phyloP scores from a whole-genome alignment of 1,284 basidiomycete species.

The Fomes fomentarius region DNA sequence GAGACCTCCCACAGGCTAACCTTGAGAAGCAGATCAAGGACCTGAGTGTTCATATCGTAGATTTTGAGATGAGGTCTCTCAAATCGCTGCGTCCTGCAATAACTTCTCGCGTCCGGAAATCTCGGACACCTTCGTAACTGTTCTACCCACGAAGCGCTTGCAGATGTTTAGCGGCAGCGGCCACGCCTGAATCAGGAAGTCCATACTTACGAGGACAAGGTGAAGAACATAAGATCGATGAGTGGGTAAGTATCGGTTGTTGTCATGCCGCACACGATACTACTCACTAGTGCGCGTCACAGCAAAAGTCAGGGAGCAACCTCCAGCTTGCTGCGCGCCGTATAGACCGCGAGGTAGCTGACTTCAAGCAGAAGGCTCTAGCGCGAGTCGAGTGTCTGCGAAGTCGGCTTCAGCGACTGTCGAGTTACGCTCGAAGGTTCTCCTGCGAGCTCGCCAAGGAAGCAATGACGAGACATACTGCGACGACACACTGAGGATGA shows the following conservation, averaged over 20 bases:
- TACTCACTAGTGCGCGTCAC: background rate
- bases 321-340: slow-evolving; percentile 73
- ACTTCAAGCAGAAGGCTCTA: slow-evolving; percentile 71
- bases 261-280: background rate
- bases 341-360: slow-evolving; percentile 74
- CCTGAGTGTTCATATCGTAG: slow-evolving; percentile 77
- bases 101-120: slow-evolving; percentile 59
- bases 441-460: slow-evolving; percentile 37
- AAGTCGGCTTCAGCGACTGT: slow-evolving; percentile 52
- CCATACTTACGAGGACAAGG: slow-evolving; percentile 57
- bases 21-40: slow-evolving; percentile 86
- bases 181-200: slow-evolving; percentile 67
- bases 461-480: slow-evolving; percentile 17
- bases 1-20: slow-evolving; percentile 66
- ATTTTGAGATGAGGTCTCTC: slow-evolving; percentile 80
- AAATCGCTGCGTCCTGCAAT: slow-evolving; percentile 60
- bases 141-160: slow-evolving; percentile 57
- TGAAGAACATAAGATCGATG: slow-evolving; percentile 58
- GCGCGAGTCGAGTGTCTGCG: slow-evolving; percentile 71
- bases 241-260: slow-evolving; percentile 47
- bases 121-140: slow-evolving; percentile 56
- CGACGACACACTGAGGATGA: slow-evolving; percentile 10
- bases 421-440: slow-evolving; percentile 36
- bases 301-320: slow-evolving; percentile 75
- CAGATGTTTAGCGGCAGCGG: slow-evolving; percentile 64